Base-by-base conservation (phyloP, 1,284 basidiomycete genomes). In the Ustilago sp. region DNA sequence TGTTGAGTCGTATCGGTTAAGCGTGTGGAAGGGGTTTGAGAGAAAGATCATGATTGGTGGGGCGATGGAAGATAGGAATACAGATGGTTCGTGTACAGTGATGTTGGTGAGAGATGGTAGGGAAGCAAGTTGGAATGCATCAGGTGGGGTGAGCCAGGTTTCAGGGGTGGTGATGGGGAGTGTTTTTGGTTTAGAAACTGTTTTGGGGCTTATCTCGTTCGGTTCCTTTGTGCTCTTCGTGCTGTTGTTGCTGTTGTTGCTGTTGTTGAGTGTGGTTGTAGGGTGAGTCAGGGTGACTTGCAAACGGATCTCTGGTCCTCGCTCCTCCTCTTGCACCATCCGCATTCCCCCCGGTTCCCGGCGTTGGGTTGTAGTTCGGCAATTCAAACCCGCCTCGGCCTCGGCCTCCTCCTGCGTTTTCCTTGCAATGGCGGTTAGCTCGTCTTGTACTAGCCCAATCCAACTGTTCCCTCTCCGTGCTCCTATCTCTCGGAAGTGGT, bases 401-500 rank as follows among this genome's bases (percentile, higher is more conserved):
- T 6, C 36, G 5, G 4, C 19, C n/a, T 2, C n/a, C 6, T 6
- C 19, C 43, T 45, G 43, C 5, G 19, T 17, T 41, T 13, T 13
- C 52, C 34, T 50, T 59, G 41, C 66, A 59, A 38, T 66, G 59
- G 4, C 63, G 55, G 7, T 63, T 71, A 4, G 61, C 68, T 32
- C 68, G 39, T 1, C 73, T 32, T 0, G 68, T 71, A 2, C 32
- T 54, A 3, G 68, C 61, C 15, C 68, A 75, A 34, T 58, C 50
- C 19, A 57, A 58, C 41, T 71, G 73, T 55, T 76, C 62, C 9
- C 47, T 51, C 41, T 72, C 69, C 52, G 68, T 38, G 23, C 51
- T 39, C 2, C 52, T 35, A 34, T 68, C 69, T 19, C 68, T 35
- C 0, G 74, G 68, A 1, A 72, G 36, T 1, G 74, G 74, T 50